phyloP scores from a whole-genome alignment of 78 protist species.

The Dictyostelium firmibasis region DNA sequence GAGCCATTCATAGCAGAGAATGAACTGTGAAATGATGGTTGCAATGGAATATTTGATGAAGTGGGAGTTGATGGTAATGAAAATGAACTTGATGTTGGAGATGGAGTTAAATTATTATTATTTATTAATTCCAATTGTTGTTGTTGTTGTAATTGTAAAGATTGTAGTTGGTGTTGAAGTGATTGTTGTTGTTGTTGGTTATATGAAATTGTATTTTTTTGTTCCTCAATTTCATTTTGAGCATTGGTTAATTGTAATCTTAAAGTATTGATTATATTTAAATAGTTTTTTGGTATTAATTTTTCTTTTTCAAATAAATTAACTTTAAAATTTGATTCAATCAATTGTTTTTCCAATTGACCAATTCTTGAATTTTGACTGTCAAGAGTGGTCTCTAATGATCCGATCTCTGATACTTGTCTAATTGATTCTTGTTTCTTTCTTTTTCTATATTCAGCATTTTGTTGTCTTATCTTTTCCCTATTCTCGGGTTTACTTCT shows the following conservation, averaged over 20 bases:
- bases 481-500: constrained; percentile 74
- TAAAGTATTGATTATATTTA: background rate
- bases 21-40: background rate
- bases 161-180: background rate
- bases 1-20: background rate
- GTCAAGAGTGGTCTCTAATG: constrained; percentile 14
- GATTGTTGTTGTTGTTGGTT: background rate
- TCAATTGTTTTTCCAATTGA: constrained; percentile 6
- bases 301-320: constrained; percentile 22
- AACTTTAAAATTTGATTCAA: background rate
- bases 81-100: background rate
- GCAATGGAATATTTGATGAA: background rate
- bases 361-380: background rate
- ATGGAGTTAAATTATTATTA: background rate
- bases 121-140: background rate
- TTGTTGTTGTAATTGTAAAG: constrained; percentile 9
- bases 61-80: background rate
- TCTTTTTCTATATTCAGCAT: constrained; percentile 71
- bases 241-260: constrained; percentile 3
- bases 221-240: background rate
- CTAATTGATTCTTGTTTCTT: constrained; percentile 71
- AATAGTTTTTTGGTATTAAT: constrained; percentile 2
- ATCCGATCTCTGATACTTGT: constrained; percentile 58
- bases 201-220: background rate
- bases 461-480: constrained; percentile 78